Evolutionary conservation across 306 rosid species (phyloP).

Genomic region (Amphicarpaea edgeworthii): DNA sequence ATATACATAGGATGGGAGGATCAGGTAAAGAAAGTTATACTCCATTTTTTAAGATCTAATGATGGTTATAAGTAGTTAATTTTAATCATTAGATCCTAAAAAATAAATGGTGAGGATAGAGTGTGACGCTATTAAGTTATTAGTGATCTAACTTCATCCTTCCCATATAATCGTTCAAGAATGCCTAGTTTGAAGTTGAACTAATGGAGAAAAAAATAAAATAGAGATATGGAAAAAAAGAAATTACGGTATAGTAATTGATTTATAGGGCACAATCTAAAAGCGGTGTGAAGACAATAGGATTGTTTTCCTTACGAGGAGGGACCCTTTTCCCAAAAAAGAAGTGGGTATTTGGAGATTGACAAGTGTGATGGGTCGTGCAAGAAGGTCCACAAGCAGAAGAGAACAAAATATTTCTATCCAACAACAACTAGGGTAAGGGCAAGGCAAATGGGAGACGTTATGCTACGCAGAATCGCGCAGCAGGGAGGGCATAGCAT

Average conservation of each 20-base stretch:
- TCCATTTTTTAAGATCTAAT: too few relatives aligned
- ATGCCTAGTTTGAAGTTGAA: neutral
- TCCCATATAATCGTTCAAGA: neutral
- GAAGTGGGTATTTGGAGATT: conserved; percentile 1
- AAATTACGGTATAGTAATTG: too few relatives aligned
- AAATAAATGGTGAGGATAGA: too few relatives aligned
- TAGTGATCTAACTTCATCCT: too few relatives aligned
- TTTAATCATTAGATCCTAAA: too few relatives aligned
- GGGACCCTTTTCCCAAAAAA: conserved; percentile 28
- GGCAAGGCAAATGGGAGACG: conserved; percentile 49
- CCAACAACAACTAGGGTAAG: too few relatives aligned
- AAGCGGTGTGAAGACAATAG: conserved; percentile 20
- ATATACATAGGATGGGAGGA: too few relatives aligned
- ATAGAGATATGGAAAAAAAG: too few relatives aligned
- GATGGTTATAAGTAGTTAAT: too few relatives aligned
- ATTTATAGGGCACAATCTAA: too few relatives aligned
- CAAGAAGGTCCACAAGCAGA: conserved; percentile 21
- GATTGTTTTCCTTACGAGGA: neutral
- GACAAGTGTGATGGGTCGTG: conserved; percentile 56
- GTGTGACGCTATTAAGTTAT: too few relatives aligned
- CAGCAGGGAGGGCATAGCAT: conserved; percentile 13
- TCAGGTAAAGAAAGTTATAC: too few relatives aligned
- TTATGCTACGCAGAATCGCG: neutral
- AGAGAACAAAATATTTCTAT: conserved; percentile 49
- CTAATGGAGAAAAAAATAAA: neutral